Base-by-base conservation (phyloP, 179 eudicot species). In the Beta macrorhiza region DNA sequence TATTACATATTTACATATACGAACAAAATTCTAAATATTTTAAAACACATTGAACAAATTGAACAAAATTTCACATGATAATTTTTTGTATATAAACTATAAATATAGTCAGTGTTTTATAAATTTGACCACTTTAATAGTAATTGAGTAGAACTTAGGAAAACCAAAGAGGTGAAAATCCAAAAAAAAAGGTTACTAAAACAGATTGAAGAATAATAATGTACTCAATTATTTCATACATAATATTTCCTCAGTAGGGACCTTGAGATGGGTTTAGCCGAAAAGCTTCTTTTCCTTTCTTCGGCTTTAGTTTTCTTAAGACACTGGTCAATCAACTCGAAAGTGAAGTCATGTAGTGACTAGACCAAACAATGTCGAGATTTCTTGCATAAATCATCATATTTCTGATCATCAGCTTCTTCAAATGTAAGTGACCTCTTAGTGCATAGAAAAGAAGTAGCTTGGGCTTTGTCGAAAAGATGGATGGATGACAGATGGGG, bases 401-500 rank as follows among this genome's bases (percentile, higher is more conserved):
- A 17, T 64, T 74, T 74, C 63, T 83, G 76, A 72, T 82, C 37
- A 49, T 22, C 87, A 78, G 5, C 4, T 4, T 82, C 82, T 12
- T 80, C 42, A 70, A 87, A 89, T 52, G 73, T 42, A 16, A 89
- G 88, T 79, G 86, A 86, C 77, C 93, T 84, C 78, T 89, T 89
- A 5, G 77, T 77, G 75, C 80, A 73, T 12, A 58, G 62, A 47
- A 74, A 82, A 47, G 88, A 76, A 70, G 76, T 55, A 72, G 78
- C 65, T 9, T 77, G 74, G 25, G 82, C 78, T 64, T 51, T 70
- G 65, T 47, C 82, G 67, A 72, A 63, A 77, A 19, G 67, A 55
- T 74, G 76, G 16, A 72, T 77, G 57, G 56, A 82, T 47, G 88
- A 74, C 42, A 80, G 42, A 20, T 71, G 75, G n/a, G 86, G 84